phyloP scores from a whole-genome alignment of 1,284 basidiomycete species.

The Crocinoboletus sp. region DNA sequence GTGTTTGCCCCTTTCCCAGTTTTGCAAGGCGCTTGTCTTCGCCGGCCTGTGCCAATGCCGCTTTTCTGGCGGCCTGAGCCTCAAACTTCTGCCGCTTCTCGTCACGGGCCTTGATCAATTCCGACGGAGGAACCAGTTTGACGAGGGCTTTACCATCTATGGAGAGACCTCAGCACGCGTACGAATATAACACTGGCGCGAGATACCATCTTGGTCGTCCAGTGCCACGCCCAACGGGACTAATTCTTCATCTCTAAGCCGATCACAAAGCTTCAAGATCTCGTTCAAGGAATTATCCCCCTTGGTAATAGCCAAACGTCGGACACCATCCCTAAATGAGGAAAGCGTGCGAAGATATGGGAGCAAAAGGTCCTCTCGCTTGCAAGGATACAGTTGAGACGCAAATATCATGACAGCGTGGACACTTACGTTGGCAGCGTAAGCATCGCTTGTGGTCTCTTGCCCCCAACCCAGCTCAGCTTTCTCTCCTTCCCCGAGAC shows the following conservation, averaged over 20 bases:
- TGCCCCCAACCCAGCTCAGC: constrained; percentile 72
- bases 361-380: constrained; percentile 86
- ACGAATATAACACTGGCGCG: neutral
- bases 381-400: constrained; percentile 5
- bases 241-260: constrained; percentile 85
- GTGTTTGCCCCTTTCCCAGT: constrained; percentile 78
- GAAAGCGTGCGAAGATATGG: constrained; percentile 88
- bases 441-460: constrained; percentile 40
- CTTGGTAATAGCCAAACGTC: constrained; percentile 76
- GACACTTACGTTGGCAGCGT: constrained; percentile 52
- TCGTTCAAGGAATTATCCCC: constrained; percentile 65
- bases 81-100: constrained; percentile 80
- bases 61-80: constrained; percentile 82
- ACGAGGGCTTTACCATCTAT: constrained; percentile 92
- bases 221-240: constrained; percentile 93
- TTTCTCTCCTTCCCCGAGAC: constrained; percentile 79
- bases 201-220: constrained; percentile 89
- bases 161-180: neutral
- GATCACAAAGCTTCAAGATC: constrained; percentile 83
- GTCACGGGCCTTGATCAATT: constrained; percentile 81
- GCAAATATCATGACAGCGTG: constrained; percentile 2
- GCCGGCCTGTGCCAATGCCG: constrained; percentile 66
- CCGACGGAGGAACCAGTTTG: constrained; percentile 84
- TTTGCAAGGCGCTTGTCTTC: constrained; percentile 77
- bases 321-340: constrained; percentile 88